Conservation (phyloP, 2,329 filamentous ascomycete species). For the Amylocarpus encephaloides region DNA sequence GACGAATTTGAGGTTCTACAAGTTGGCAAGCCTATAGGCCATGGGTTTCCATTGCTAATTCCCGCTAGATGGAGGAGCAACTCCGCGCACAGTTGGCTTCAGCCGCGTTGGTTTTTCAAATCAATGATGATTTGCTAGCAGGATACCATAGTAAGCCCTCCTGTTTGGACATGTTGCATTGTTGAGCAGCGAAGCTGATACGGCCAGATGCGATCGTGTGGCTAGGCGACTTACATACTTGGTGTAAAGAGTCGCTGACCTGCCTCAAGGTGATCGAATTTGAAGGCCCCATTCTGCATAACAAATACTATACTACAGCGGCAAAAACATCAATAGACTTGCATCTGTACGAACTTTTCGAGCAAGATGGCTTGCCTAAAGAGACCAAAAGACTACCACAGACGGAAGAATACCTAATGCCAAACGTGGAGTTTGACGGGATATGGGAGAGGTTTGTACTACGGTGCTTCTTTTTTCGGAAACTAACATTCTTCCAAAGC, state of each 20-base stretch:
- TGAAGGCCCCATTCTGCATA: conserved; percentile 10
- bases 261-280: conserved; percentile 26
- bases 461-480: neutral
- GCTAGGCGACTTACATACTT: conserved; percentile 10
- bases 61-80: conserved; percentile 1
- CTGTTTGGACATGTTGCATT: neutral
- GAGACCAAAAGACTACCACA: conserved; percentile 14
- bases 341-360: conserved; percentile 16
- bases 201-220: neutral
- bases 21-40: neutral
- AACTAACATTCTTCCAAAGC: conserved; percentile 13
- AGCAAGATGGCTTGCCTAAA: neutral
- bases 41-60: neutral
- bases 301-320: conserved; percentile 13
- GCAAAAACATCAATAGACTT: conserved; percentile 14
- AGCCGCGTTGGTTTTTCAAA: conserved; percentile 8
- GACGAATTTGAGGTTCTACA: neutral
- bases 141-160: conserved; percentile 11
- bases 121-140: conserved; percentile 17
- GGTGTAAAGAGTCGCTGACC: conserved; percentile 9
- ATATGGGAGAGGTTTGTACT: conserved; percentile 24
- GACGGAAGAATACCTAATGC: conserved; percentile 23
- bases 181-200: no score
- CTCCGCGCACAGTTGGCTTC: conserved; percentile 13
- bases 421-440: conserved; percentile 21